Conservation (phyloP, 2,329 filamentous ascomycete genomes). For the Thermoascus crustaceus region DNA sequence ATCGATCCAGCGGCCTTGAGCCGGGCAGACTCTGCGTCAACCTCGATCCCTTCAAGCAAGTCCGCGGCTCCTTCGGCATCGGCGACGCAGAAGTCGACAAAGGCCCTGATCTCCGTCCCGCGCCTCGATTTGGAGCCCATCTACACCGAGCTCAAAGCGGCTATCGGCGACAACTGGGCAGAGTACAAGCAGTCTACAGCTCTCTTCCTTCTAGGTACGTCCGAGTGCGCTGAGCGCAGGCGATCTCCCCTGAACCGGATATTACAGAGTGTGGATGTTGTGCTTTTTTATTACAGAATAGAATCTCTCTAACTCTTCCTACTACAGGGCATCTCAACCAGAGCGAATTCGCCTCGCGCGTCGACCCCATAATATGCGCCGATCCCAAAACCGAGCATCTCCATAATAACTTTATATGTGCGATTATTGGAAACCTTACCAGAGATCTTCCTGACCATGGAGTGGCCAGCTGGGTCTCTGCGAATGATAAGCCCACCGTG, state of each 20-base stretch:
- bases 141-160: constrained; percentile 53
- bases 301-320: constrained; percentile 10
- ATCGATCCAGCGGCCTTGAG: constrained; percentile 39
- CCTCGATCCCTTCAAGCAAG: constrained; percentile 24
- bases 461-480: constrained; percentile 56
- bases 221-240: too few relatives aligned
- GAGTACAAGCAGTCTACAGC: constrained; percentile 53
- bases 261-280: too few relatives aligned
- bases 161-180: constrained; percentile 52
- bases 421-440: constrained; percentile 50
- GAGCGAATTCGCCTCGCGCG: constrained; percentile 49
- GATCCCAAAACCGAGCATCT: constrained; percentile 48
- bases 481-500: constrained; percentile 46
- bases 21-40: constrained; percentile 32
- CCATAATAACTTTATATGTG: constrained; percentile 54
- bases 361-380: constrained; percentile 47
- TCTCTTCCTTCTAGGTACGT: constrained; percentile 49
- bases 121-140: constrained; percentile 56
- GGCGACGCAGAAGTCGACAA: constrained; percentile 40
- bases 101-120: constrained; percentile 46
- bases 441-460: constrained; percentile 55
- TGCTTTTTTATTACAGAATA: too few relatives aligned
- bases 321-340: constrained; percentile 50
- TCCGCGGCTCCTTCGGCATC: constrained; percentile 19
- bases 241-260: too few relatives aligned